A percentile compares a stretch with the other conserved stretches of the same genome.
phyloP scores from a whole-genome alignment of 208 protist species.

The Crithidia mellificae region DNA sequence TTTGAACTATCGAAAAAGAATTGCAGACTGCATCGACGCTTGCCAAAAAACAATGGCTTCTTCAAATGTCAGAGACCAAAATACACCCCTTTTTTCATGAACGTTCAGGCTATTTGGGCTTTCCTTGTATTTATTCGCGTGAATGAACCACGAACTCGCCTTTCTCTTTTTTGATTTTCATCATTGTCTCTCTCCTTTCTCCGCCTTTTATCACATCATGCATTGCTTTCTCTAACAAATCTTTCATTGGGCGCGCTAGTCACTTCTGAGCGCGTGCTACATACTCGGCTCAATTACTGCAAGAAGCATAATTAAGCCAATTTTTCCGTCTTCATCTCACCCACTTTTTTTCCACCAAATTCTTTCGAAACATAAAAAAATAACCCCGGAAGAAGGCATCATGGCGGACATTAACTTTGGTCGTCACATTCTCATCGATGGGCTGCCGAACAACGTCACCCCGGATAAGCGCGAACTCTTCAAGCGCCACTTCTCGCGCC shows the following conservation, averaged over 20 bases:
- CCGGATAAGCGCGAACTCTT: conserved; percentile 78
- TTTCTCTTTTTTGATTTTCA: neutral
- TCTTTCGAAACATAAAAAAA: too few species aligned
- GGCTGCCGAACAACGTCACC: conserved; percentile 85
- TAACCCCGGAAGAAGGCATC: too few species aligned
- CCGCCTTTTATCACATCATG: neutral
- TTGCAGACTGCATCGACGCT: too few species aligned
- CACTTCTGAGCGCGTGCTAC: conserved; percentile 1
- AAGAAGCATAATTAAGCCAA: neutral
- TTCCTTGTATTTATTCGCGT: too few species aligned
- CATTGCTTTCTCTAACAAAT: neutral
- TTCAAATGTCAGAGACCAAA: too few species aligned
- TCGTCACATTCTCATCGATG: conserved; percentile 78
- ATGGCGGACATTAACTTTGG: conserved; percentile 53
- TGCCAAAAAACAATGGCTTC: too few species aligned
- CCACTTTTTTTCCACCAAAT: neutral
- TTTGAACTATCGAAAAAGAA: too few species aligned
- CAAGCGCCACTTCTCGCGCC: conserved; percentile 59
- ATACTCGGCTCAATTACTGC: conserved; percentile 4
- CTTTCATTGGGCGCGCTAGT: too few species aligned
- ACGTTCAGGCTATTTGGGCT: too few species aligned
- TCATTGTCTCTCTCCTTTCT: neutral
- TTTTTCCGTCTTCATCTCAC: conserved; percentile 8
- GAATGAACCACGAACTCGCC: too few species aligned
- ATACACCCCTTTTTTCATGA: too few species aligned